Base-by-base conservation (phyloP, 73 alveolate species). In the Symbiodinium pilosum region DNA sequence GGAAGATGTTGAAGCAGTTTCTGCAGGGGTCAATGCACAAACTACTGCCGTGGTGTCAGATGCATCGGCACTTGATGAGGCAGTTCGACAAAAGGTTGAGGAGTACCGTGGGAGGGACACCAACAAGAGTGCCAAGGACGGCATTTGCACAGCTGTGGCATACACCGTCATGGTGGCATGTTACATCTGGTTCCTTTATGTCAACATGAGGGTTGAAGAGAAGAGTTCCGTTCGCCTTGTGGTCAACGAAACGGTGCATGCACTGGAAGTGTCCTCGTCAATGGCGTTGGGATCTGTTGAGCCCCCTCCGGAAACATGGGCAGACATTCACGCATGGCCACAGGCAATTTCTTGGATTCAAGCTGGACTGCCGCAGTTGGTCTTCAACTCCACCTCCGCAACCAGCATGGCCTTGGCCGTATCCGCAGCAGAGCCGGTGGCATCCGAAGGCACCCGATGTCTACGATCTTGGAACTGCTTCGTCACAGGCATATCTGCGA, bases 161-260 rank as follows among this genome's bases (percentile, higher is more conserved):
- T 91, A 91, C 88, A 68, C 43, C 54, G 54, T 91, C 43, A 64
- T 91, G 96, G 96, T 91, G 34, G 87, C 81, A 7, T 91, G 87
- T 75, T 91, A 91, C 96, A 91, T 91, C 52, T 52, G 96, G 43
- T 91, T 91, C 36, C 96, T 91, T 38, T 91, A 91, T 32, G 96
- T 91, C 54, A 91, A 91, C 96, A 91, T 91, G 96, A 43, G 41
- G 77, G 96, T 91, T 38, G 88, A 91, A 77, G 96, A 69, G 96
- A 91, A 91, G 54, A 91, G 77, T 41, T 41, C 51, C 8, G 88
- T 91, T 9, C 43, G 96, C 39, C 68, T 91, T 43, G 86, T 75
- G 51, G 77, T 91, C 40, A 85, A 91, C 32, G 87, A 64, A 30
- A 81, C 77, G 30, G 96, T 91, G 59, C 43, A 52, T 36, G 39